Base-by-base conservation (phyloP, 257 asterid species). In the Cinchona pubescens region DNA sequence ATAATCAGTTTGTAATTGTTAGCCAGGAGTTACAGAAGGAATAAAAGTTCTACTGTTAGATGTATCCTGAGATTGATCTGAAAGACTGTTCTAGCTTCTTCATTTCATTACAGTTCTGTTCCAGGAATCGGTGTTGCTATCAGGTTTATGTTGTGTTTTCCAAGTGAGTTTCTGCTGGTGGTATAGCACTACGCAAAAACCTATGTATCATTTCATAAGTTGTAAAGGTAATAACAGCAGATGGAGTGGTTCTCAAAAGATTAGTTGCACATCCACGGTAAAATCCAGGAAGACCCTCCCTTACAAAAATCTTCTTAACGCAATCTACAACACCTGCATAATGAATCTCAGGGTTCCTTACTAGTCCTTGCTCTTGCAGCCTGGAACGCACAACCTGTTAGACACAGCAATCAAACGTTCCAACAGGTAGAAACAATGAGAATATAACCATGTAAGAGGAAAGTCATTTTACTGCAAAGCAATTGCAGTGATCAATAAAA, bases 221-320 rank as follows among this genome's bases (percentile, higher is more conserved):
- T 72, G 97, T 92, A 71, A 95, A 95, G 46, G 99, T 95, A 73
- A 95, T 92, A 38, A 91, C 90, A 58, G 98, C 96, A 66, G 98
- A 90, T 34, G 99, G 99, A 42, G 96, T 95, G 46, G 99, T 95
- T 76, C 99, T 79, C 72, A 95, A 56, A 79, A 95, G 96, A 88
- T 95, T 95, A 49, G 98, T 92, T 59, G 88, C 99, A 80, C 99
- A 95, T 29, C 99, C 99, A 1, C 99, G 96, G 70, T 95, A 95
- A 76, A 95, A 92, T 30, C 98, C 99, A 0, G 83, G 79, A 19
- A 85, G 71, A 29, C 99, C 96, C 72, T 95, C 99, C 74, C 85
- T 88, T 73, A 43, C 65, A 67, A 85, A 80, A 21, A 92, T 86
- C 80, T 90, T 85, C 67, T 87, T 91, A 18, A 92, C 79, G 86